Base-by-base conservation (phyloP, 331 rosid genomes). In the Cydonia oblonga region DNA sequence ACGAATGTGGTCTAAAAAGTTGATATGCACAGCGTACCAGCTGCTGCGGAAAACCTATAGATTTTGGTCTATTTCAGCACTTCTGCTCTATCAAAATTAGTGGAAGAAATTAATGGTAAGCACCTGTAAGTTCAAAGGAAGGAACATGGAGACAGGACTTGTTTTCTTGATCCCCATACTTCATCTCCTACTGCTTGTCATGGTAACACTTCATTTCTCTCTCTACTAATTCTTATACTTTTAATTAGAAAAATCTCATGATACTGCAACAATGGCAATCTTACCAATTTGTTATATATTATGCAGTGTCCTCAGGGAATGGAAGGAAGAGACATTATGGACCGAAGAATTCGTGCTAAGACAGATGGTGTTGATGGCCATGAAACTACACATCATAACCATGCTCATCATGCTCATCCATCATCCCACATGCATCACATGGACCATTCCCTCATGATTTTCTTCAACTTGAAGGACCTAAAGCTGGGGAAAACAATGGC, bases 371-470 rank as follows among this genome's bases (percentile, higher is more conserved):
- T 28, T 28, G 53, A 51, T n/a, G 42, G 40, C 25, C 42, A 58
- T 25, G 72, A 60, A 28, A 15, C 32, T 44, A 12, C 28, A 29
- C 73, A 66, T 56, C 44, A 4, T 49, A 38, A 23, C 5, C 72
- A 73, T 22, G 22, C 4, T 68, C 4, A 90, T 25, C 77, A 73
- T 68, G 44, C 30, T 52, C 28, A 69, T 30, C 2, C 67, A 61
- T n/a, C 51, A 16, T 59, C 82, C 2, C 84, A 81, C 38, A 74
- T 68, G 82, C 61, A 56, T 66, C 79, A 82, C 26, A 64, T 80
- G 32, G 88, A 89, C 33, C 87, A 86, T 84, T 74, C 96, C 9
- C 86, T 28, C 4, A 87, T 54, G 85, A 80, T 86, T 69, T 86
- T 89, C 78, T 84, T 91, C 74, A 83, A 87, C 38, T 14, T 81